These are phyloP conservation scores for Yamadazyma taylorii DNA, from an alignment of 1,139 yeast species.

Conservation along the genomic window DNA sequence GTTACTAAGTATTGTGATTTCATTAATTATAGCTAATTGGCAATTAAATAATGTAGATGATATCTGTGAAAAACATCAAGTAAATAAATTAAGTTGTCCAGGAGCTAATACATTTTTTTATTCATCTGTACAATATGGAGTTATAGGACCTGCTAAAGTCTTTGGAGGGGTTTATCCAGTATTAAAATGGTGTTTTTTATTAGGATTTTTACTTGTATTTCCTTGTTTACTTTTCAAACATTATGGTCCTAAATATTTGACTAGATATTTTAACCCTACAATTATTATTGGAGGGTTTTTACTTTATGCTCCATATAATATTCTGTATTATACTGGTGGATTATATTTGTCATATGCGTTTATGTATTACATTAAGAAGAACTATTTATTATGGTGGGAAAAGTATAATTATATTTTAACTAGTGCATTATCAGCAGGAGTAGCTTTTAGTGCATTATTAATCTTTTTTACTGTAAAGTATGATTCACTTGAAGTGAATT, in stretches of 20 bases:
- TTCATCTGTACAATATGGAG: slow-evolving; percentile 60
- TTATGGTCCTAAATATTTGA: slow-evolving; percentile 28
- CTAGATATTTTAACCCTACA: slow-evolving; percentile 43
- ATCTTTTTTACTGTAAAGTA: slow-evolving; percentile 59
- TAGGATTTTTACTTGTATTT: slow-evolving; percentile 49
- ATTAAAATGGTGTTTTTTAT: slow-evolving; percentile 51
- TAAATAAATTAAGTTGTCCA: slow-evolving; percentile 49
- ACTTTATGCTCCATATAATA: slow-evolving; percentile 54
- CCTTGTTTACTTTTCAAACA: slow-evolving; percentile 41
- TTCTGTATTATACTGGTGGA: slow-evolving; percentile 55
- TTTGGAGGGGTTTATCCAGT: slow-evolving; percentile 50
- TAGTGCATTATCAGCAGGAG: slow-evolving; percentile 58
- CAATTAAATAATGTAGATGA: slow-evolving; percentile 38
- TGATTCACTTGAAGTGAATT: slow-evolving; percentile 35
- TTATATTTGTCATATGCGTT: slow-evolving; percentile 48
- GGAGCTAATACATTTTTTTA: slow-evolving; percentile 49
- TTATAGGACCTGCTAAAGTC: slow-evolving; percentile 59
- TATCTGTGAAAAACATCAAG: slow-evolving; percentile 45
- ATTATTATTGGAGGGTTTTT: slow-evolving; percentile 40
- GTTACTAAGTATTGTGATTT: slow-evolving; percentile 38
- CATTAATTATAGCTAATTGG: slow-evolving; percentile 56
- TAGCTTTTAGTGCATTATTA: slow-evolving; percentile 55
- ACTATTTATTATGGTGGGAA: slow-evolving; percentile 60
- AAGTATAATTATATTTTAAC: slow-evolving; percentile 63
- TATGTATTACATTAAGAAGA: slow-evolving; percentile 51